Percentiles rank a stretch among this genome's conserved stretches.
Conservation (phyloP, 2,329 filamentous ascomycete species). For the Microthyrium microscopicum region DNA sequence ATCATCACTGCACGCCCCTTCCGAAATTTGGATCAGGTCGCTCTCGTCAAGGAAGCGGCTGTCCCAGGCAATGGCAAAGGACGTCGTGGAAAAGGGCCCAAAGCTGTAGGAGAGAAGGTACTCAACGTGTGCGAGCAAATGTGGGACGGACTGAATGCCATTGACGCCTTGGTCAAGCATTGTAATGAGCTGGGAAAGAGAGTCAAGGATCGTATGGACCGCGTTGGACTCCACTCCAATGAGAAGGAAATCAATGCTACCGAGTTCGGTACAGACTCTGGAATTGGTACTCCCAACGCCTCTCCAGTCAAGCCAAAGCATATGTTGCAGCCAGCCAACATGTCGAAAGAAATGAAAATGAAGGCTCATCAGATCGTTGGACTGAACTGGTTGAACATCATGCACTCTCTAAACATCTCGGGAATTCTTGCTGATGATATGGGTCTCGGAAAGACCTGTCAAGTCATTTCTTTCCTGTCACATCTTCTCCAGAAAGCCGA, state of each 20-base stretch:
- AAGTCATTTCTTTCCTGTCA: slow-evolving; percentile 83
- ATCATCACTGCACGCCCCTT: slow-evolving; percentile 67
- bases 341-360: slow-evolving; percentile 60
- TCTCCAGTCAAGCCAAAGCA: slow-evolving; percentile 16
- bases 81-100: slow-evolving; percentile 24
- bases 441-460: slow-evolving; percentile 88
- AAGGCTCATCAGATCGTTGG: slow-evolving; percentile 92
- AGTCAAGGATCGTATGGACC: too few species aligned
- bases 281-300: slow-evolving; percentile 47
- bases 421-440: slow-evolving; percentile 96
- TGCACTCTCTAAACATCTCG: slow-evolving; percentile 44
- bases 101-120: slow-evolving; percentile 32
- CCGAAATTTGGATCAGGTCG: slow-evolving; percentile 44
- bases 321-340: slow-evolving; percentile 57
- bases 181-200: slow-evolving; percentile 19
- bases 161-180: slow-evolving; percentile 33
- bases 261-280: slow-evolving; percentile 47
- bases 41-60: slow-evolving; percentile 36
- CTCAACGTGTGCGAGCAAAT: slow-evolving; percentile 1
- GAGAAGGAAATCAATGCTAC: too few species aligned
- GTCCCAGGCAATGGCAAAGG: slow-evolving; percentile 29
- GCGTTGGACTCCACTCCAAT: too few species aligned
- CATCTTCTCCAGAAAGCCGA: slow-evolving; percentile 57
- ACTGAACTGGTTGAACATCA: slow-evolving; percentile 79
- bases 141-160: slow-evolving; percentile 39